phyloP scores from a whole-genome alignment of 1,284 basidiomycete species.

The Trametes versicolor region DNA sequence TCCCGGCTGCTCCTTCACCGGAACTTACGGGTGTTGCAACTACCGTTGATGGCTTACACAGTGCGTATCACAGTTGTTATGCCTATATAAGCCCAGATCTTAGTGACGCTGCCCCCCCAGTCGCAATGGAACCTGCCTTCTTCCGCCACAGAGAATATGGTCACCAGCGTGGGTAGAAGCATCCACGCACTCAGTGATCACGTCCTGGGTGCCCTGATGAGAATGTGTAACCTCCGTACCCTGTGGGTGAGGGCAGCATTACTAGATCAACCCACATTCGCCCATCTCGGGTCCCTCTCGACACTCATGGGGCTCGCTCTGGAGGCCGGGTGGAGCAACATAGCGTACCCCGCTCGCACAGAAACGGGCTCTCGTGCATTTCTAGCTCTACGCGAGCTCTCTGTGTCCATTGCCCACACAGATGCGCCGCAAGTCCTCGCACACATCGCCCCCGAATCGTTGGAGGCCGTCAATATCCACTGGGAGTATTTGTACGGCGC shows the following conservation, averaged over 20 bases:
- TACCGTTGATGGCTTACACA: background rate
- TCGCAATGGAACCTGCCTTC: background rate
- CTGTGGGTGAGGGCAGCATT: background rate
- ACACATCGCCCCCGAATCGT: slow-evolving; percentile 4
- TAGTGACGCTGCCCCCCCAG: background rate
- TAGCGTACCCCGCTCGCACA: background rate
- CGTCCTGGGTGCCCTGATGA: background rate
- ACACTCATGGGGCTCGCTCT: background rate
- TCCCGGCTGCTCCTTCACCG: slow-evolving; percentile 1
- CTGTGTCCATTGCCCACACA: background rate
- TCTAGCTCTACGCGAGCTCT: background rate
- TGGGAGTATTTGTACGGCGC: slow-evolving; percentile 1
- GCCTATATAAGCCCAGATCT: background rate
- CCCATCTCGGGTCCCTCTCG: background rate
- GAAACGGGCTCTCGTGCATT: background rate
- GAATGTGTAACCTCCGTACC: background rate
- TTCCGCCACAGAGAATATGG: background rate
- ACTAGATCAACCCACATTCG: background rate
- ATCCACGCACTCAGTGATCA: background rate
- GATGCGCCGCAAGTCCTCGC: slow-evolving; percentile 1
- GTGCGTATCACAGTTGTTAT: background rate
- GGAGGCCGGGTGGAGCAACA: background rate
- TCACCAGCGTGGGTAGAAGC: background rate
- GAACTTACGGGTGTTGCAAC: background rate
- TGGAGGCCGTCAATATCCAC: slow-evolving; percentile 10